phyloP scores from a whole-genome alignment of 768 basidiomycete genomes.

The Hypholoma fasciculare region DNA sequence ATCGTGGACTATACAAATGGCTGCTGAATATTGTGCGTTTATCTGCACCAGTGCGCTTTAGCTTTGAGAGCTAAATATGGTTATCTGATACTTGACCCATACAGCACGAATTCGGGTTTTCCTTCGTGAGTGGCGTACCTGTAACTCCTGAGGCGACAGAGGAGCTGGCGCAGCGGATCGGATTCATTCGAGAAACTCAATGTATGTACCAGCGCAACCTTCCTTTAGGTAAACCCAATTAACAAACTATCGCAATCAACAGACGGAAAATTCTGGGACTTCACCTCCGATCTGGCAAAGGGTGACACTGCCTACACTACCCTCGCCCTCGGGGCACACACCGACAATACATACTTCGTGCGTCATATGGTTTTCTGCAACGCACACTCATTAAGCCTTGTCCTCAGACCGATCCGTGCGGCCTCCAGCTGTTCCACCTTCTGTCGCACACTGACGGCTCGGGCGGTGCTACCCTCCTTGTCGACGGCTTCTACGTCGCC shows the following conservation, averaged over 20 bases:
- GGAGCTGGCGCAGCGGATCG: conserved; percentile 70
- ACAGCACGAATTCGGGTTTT: conserved; percentile 88
- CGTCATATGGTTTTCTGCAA: conserved; percentile 19
- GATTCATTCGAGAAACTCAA: conserved; percentile 85
- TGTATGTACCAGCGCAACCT: conserved; percentile 25
- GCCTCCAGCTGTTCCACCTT: conserved; percentile 95
- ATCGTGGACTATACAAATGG: conserved; percentile 77
- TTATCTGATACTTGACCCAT: neutral
- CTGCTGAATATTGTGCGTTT: conserved; percentile 71
- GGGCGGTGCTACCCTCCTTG: conserved; percentile 89
- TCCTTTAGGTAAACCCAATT: too few species aligned
- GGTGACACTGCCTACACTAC: conserved; percentile 96
- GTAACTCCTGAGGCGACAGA: conserved; percentile 84
- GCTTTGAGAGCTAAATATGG: neutral
- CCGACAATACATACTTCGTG: conserved; percentile 69
- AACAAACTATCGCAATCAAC: neutral
- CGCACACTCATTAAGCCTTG: too few species aligned
- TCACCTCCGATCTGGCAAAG: conserved; percentile 86
- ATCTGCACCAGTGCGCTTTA: neutral
- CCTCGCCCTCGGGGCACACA: conserved; percentile 83
- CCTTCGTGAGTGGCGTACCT: conserved; percentile 82
- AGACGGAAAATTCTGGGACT: conserved; percentile 98
- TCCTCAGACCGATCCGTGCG: conserved; percentile 84
- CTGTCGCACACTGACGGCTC: conserved; percentile 79
- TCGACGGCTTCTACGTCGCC: conserved; percentile 94